Evolutionary conservation across 108 stramenopile species (phyloP).

Genomic region (Schizochytrium sp.): DNA sequence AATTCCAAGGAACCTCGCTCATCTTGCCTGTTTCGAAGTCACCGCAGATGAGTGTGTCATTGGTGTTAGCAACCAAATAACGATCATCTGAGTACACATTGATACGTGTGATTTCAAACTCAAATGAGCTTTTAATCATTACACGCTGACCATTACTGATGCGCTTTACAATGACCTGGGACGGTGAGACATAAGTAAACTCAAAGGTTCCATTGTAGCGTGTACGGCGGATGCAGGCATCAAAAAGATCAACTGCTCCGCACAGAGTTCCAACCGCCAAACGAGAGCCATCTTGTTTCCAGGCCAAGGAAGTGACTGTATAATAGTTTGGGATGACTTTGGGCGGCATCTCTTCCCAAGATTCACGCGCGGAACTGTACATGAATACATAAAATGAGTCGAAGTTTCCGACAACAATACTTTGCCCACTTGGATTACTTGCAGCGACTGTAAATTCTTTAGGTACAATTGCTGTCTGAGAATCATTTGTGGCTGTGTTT

Average conservation of each 20-base stretch:
- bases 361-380: conserved; percentile 56
- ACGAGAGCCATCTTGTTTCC: conserved; percentile 76
- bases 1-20: conserved; percentile 75
- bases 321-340: conserved; percentile 78
- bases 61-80: conserved; percentile 76
- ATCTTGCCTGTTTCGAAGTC: conserved; percentile 77
- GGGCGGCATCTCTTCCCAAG: conserved; percentile 68
- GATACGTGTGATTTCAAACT: conserved; percentile 75
- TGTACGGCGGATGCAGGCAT: conserved; percentile 70
- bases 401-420: conserved; percentile 78
- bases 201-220: conserved; percentile 77
- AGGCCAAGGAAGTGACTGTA: conserved; percentile 76
- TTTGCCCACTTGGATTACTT: conserved; percentile 76
- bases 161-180: conserved; percentile 76
- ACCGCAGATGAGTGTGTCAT: conserved; percentile 74
- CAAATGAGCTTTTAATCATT: conserved; percentile 71
- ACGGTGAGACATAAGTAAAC: conserved; percentile 77
- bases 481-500: neutral
- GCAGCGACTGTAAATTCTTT: conserved; percentile 72
- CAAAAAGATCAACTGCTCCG: conserved; percentile 77
- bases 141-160: conserved; percentile 69
- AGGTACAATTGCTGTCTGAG: neutral
- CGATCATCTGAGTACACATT: conserved; percentile 74
- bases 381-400: conserved; percentile 71
- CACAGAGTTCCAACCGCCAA: conserved; percentile 78